phyloP scores from a whole-genome alignment of 1,284 basidiomycete genomes.

The Sporisorium exsertum region DNA sequence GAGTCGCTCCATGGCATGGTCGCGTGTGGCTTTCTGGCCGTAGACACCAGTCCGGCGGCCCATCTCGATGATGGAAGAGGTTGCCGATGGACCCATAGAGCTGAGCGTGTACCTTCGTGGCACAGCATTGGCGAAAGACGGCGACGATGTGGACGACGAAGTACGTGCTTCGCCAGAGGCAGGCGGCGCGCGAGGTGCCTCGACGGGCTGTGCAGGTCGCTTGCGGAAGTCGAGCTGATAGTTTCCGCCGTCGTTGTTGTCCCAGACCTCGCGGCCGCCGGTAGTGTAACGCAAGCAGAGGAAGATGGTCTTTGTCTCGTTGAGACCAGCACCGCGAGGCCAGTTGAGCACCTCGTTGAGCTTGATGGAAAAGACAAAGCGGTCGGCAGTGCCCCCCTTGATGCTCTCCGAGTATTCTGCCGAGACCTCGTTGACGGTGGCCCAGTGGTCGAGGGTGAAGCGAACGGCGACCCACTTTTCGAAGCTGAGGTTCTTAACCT shows the following conservation, averaged over 20 bases:
- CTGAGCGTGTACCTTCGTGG: slow-evolving; percentile 48
- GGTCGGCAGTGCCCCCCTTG: slow-evolving; percentile 75
- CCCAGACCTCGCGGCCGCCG: slow-evolving; percentile 84
- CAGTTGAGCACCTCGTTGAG: slow-evolving; percentile 71
- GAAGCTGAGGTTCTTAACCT: slow-evolving; percentile 86
- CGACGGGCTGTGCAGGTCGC: slow-evolving; percentile 45
- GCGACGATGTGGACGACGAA: slow-evolving; percentile 13
- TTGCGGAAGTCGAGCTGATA: slow-evolving; percentile 76
- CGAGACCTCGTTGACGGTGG: slow-evolving; percentile 91
- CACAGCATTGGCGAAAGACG: slow-evolving; percentile 33
- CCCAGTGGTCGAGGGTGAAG: slow-evolving; percentile 94
- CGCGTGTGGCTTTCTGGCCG: slow-evolving; percentile 64
- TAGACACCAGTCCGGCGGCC: slow-evolving; percentile 57
- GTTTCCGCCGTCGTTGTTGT: slow-evolving; percentile 85
- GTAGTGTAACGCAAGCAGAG: slow-evolving; percentile 83
- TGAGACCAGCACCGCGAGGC: slow-evolving; percentile 70
- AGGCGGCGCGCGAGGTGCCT: slow-evolving; percentile 29
- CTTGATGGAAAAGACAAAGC: slow-evolving; percentile 73
- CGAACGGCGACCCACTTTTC: slow-evolving; percentile 88
- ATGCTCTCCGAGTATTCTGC: slow-evolving; percentile 79
- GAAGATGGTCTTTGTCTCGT: slow-evolving; percentile 87
- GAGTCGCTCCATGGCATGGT: slow-evolving; percentile 70
- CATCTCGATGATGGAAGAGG: slow-evolving; percentile 55
- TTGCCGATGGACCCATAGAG: slow-evolving; percentile 33
- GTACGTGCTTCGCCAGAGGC: slow-evolving; percentile 20